Conservation (phyloP, 1,139 yeast species). For the Spathaspora sp. region DNA sequence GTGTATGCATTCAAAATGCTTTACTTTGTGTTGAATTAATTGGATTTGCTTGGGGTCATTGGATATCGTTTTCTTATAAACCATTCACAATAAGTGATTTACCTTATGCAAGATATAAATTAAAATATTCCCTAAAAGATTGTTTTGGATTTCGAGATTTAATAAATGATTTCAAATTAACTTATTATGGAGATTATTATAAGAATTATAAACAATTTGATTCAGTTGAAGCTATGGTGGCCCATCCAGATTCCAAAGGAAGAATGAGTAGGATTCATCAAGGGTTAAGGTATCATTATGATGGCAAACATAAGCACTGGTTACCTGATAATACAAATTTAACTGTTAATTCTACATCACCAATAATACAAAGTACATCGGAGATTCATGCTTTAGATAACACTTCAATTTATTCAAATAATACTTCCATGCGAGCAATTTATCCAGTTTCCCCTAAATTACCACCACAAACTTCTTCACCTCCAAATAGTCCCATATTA, state of each 20-base stretch:
- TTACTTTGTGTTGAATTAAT: slow-evolving; percentile 81
- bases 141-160: slow-evolving; percentile 76
- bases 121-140: slow-evolving; percentile 68
- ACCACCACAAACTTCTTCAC: slow-evolving; percentile 26
- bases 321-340: slow-evolving; percentile 42
- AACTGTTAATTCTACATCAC: slow-evolving; percentile 6
- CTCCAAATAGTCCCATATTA: slow-evolving; percentile 8
- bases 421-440: slow-evolving; percentile 35
- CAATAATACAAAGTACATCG: slow-evolving; percentile 25
- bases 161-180: slow-evolving; percentile 68
- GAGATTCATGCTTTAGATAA: slow-evolving; percentile 28
- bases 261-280: slow-evolving; percentile 73
- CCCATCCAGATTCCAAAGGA: slow-evolving; percentile 67
- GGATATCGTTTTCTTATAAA: slow-evolving; percentile 76
- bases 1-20: slow-evolving; percentile 71
- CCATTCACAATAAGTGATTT: slow-evolving; percentile 63
- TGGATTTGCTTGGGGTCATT: slow-evolving; percentile 84
- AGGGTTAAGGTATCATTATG: slow-evolving; percentile 78
- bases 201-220: slow-evolving; percentile 79
- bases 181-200: slow-evolving; percentile 74
- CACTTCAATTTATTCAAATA: slow-evolving; percentile 33
- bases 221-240: slow-evolving; percentile 67
- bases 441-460: slow-evolving; percentile 29
- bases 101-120: slow-evolving; percentile 67
- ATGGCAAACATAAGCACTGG: slow-evolving; percentile 87